phyloP scores from a whole-genome alignment of 2,329 filamentous ascomycete genomes.

The Lecanicillium sp. region DNA sequence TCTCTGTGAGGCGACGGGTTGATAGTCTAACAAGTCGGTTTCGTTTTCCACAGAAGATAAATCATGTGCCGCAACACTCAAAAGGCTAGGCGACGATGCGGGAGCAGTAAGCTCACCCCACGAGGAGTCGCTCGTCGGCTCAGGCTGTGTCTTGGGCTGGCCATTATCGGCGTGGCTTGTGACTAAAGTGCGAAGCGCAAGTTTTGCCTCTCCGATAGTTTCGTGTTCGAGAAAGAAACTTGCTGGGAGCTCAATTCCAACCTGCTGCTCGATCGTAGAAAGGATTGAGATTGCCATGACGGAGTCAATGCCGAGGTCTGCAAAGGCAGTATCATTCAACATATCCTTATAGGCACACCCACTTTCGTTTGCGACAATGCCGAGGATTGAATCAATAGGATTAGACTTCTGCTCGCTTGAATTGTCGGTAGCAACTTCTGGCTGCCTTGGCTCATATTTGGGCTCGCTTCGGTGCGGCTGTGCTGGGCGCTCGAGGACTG shows the following conservation, averaged over 20 bases:
- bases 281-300: constrained; percentile 10
- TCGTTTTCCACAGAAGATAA: neutral
- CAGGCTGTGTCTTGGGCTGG: neutral
- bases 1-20: neutral
- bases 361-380: neutral
- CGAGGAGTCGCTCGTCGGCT: neutral
- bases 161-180: neutral
- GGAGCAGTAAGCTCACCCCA: neutral
- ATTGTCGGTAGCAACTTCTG: neutral
- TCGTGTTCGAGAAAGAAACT: constrained; percentile 9
- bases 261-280: neutral
- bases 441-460: neutral
- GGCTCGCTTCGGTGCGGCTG: neutral
- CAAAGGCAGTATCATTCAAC: constrained; percentile 3
- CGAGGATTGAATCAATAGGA: neutral
- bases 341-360: constrained; percentile 2
- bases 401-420: neutral
- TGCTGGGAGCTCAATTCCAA: constrained; percentile 4
- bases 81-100: neutral
- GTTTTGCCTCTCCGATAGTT: constrained; percentile 8
- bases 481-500: neutral
- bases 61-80: neutral
- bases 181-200: neutral
- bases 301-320: constrained; percentile 12
- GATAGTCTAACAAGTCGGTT: neutral